Conservation (phyloP, 2,329 filamentous ascomycete genomes). For the Aurifilum marmelostoma region DNA sequence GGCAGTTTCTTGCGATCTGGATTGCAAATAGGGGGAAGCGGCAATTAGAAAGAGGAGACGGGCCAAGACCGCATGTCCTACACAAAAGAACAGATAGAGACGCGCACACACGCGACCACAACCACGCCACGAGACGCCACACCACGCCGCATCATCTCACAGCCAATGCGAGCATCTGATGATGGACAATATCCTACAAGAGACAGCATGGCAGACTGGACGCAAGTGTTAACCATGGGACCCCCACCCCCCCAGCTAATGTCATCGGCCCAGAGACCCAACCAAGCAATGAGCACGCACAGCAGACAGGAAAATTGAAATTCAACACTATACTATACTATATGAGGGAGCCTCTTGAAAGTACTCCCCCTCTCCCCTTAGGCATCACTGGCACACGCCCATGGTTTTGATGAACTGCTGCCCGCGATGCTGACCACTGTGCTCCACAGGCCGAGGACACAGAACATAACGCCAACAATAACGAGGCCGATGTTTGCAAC, state of each 20-base stretch:
- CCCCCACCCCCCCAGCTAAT: no score
- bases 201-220: not conserved
- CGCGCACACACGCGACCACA: not conserved
- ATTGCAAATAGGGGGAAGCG: not conserved
- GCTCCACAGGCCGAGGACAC: constrained; percentile 45
- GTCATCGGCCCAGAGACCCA: no score
- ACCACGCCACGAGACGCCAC: not conserved
- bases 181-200: not conserved
- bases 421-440: constrained; percentile 42
- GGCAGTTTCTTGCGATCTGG: not conserved
- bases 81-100: not conserved
- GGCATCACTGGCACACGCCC: constrained; percentile 41
- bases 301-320: not conserved
- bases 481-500: constrained; percentile 39
- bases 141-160: no score
- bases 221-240: no score
- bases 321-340: constrained; percentile 5
- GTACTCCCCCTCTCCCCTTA: not conserved
- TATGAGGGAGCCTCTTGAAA: not conserved
- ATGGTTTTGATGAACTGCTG: constrained; percentile 39
- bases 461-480: constrained; percentile 41
- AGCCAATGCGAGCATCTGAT: no score
- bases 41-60: no score
- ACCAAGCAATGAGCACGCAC: no score
- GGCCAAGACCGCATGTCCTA: not conserved